Conservation (phyloP, 257 asterid species). For the Gardenia jasminoides region DNA sequence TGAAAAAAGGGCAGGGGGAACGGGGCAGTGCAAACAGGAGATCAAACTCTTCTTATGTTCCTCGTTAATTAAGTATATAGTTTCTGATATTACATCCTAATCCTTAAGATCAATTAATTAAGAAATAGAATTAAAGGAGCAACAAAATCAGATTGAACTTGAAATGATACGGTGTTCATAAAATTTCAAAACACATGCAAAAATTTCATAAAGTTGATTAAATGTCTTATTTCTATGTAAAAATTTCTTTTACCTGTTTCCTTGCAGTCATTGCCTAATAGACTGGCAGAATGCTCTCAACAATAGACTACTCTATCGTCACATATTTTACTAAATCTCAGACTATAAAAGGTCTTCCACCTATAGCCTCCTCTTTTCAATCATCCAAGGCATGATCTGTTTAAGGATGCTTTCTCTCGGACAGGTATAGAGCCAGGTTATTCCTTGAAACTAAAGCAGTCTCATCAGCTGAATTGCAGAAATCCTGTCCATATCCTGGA, state of each 20-base stretch:
- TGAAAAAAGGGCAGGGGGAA: not conserved
- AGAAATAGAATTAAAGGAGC: not conserved
- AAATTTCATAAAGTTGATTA: not conserved
- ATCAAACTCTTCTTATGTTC: not conserved
- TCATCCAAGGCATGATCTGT: not conserved
- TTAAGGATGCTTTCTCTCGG: conserved; percentile 27
- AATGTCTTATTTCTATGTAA: conserved; percentile 13
- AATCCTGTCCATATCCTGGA: conserved; percentile 54
- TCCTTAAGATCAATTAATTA: not conserved
- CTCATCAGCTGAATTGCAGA: conserved; percentile 48
- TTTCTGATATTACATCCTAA: not conserved
- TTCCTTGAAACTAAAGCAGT: conserved; percentile 52
- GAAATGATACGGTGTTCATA: not conserved
- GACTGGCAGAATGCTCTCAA: not conserved
- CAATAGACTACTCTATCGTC: not conserved
- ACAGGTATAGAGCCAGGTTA: conserved; percentile 40
- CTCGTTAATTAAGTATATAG: not conserved
- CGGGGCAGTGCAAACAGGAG: not conserved
- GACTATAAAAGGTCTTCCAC: not conserved
- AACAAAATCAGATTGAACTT: not conserved
- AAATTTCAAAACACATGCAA: not conserved
- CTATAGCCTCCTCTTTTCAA: not conserved
- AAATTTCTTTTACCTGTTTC: not conserved
- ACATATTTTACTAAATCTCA: not conserved
- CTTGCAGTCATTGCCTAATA: conserved; percentile 9